Base-by-base conservation (phyloP, 2,329 filamentous ascomycete species). In the Fusarium bactridioides region DNA sequence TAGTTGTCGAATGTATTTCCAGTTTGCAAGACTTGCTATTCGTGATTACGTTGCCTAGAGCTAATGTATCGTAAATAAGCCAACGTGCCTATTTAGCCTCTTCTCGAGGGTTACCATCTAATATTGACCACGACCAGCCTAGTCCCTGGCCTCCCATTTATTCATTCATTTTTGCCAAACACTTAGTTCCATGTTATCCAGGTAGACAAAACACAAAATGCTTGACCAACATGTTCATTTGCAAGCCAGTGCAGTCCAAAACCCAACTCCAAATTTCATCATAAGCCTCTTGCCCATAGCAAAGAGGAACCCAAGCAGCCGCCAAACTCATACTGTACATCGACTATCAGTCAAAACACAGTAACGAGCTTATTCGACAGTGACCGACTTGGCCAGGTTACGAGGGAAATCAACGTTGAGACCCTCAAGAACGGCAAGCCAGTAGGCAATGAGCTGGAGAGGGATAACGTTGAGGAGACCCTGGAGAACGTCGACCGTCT, bases 321-420 rank as follows among this genome's bases (percentile, higher is more conserved):
- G 48, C 57, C 48, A 69, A 64, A 61, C 73, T 75, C 67, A 68
- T 69, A 77, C 63, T 63, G 61, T 68, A 74, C 64, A 66, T 64
- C 54, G 58, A 64, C 70, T 63, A 67, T 55, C 18, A 44, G 65
- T 65, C 69, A 69, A 70, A 43, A 43, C 35, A 67, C 66, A 68
- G 67, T 40, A 45, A 44, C 23, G 61, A 72, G 61, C 80, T 87
- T 95, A 99, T 90, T 99, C 96, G 77, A 99, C 96, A 73, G 96
- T 99, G 74, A 99, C 96, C 73, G 94, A 97, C 91, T 99, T 99
- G 83, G 96, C 96, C 85, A 99, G 86, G 87, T 99, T 99, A 80
- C 96, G 93, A 65, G 96, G 96, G 90, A 98, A 98, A 82, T 99
- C 96, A 68, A 99, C 96, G 82, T 99, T 98, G 76, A 98, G 87